Conservation (phyloP, 2,329 filamentous ascomycete species). For the Scopulariopsis brevicaulis region DNA sequence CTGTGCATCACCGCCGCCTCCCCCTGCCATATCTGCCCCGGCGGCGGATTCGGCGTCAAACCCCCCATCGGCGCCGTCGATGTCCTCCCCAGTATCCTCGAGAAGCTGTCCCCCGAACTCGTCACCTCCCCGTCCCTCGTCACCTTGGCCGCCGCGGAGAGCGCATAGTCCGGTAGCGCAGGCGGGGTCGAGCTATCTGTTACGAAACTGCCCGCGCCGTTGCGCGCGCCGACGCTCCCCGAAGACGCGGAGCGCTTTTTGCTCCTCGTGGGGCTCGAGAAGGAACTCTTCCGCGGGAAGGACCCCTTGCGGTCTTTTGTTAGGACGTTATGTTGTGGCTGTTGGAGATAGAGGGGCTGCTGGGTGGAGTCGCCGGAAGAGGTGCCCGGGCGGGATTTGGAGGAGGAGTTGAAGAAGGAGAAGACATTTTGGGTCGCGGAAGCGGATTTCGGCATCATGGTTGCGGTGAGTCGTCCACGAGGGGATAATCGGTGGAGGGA, state of each 20-base stretch:
- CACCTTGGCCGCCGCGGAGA: constrained; percentile 35
- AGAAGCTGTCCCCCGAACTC: constrained; percentile 21
- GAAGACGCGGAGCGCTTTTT: constrained; percentile 30
- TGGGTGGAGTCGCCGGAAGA: constrained; percentile 1
- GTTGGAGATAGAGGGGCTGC: background rate
- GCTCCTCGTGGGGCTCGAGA: constrained; percentile 24
- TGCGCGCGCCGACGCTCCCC: constrained; percentile 20
- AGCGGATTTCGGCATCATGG: constrained; percentile 7
- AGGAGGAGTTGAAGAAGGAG: constrained; percentile 2
- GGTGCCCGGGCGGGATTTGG: constrained; percentile 5
- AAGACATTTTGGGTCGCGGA: constrained; percentile 28
- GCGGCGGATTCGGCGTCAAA: constrained; percentile 14
- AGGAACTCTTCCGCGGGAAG: constrained; percentile 41
- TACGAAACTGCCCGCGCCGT: constrained; percentile 22
- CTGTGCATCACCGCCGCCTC: constrained; percentile 40
- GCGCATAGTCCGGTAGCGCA: constrained; percentile 41
- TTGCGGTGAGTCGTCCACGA: background rate
- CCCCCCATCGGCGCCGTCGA: constrained; percentile 20
- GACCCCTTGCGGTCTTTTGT: constrained; percentile 39
- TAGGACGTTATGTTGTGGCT: constrained; percentile 1
- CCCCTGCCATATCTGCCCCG: constrained; percentile 9
- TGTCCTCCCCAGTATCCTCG: constrained; percentile 31
- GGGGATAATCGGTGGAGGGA: background rate
- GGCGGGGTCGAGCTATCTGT: constrained; percentile 36
- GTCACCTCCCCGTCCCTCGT: constrained; percentile 17